Conservation (phyloP, 176 grass and related monocot genomes). For the Zoysia japonica region DNA sequence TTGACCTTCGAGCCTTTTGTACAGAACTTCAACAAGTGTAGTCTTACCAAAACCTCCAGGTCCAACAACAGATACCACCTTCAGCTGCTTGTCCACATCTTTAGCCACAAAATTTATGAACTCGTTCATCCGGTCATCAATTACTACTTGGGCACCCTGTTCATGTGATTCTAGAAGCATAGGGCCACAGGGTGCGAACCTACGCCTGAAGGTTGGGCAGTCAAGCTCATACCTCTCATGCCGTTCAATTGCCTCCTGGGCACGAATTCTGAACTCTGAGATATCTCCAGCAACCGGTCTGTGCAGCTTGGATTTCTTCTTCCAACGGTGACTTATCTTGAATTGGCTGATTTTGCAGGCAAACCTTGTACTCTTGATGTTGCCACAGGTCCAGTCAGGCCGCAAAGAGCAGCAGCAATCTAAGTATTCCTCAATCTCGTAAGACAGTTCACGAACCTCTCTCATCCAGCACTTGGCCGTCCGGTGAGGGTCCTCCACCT, state of each 20-base stretch:
- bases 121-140: too few species aligned
- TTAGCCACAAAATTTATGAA: not conserved
- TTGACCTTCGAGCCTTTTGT: not conserved
- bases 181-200: too few species aligned
- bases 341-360: too few species aligned
- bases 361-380: not conserved
- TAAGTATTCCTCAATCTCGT: not conserved
- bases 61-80: not conserved
- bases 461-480: not conserved
- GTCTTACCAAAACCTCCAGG: not conserved
- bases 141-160: not conserved
- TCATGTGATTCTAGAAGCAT: too few species aligned
- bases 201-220: too few species aligned
- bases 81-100: not conserved
- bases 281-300: too few species aligned
- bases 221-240: too few species aligned
- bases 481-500: not conserved
- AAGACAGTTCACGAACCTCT: not conserved
- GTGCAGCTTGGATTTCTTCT: too few species aligned
- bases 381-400: not conserved
- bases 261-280: too few species aligned
- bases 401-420: not conserved
- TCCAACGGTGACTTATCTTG: too few species aligned
- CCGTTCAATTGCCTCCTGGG: too few species aligned
- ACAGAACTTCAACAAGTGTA: not conserved